These are phyloP conservation scores for Lenzites betulinus DNA, from an alignment of 768 basidiomycete genomes.

Conservation along the genomic window DNA sequence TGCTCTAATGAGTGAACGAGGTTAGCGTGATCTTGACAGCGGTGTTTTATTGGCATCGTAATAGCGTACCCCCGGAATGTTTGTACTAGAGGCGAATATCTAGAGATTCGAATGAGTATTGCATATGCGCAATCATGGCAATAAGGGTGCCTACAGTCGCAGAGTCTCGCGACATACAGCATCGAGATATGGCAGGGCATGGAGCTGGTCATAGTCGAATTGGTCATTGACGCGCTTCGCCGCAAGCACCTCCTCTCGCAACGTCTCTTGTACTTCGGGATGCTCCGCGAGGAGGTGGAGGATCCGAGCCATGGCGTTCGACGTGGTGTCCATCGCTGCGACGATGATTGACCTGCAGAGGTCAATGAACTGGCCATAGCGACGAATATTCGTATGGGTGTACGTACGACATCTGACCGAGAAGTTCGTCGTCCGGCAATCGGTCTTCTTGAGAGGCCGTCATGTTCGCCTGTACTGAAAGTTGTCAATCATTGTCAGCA, in stretches of 20 bases:
- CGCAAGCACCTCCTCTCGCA: conserved; percentile 27
- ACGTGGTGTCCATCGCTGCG: conserved; percentile 32
- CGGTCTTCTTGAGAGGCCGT: conserved; percentile 29
- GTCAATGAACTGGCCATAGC: not conserved
- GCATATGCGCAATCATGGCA: not conserved
- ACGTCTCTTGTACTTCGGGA: conserved; percentile 27
- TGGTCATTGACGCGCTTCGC: conserved; percentile 2
- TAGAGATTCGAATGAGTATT: conserved; percentile 1
- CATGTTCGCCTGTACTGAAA: conserved; percentile 44
- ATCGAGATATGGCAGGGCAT: conserved; percentile 61
- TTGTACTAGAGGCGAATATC: conserved; percentile 48
- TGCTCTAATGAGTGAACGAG: conserved; percentile 30
- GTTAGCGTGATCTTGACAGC: not conserved
- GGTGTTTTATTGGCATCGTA: not conserved
- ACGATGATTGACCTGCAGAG: conserved; percentile 25
- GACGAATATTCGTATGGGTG: not conserved
- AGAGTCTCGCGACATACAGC: conserved; percentile 61
- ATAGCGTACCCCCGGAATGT: conserved; percentile 30
- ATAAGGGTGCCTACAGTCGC: conserved; percentile 38
- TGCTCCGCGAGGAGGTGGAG: conserved; percentile 28
- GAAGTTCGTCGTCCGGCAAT: conserved; percentile 37
- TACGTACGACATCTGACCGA: conserved; percentile 40
- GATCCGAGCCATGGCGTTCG: conserved; percentile 23
- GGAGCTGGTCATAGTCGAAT: conserved; percentile 25
- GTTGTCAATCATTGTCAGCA: not conserved